Conservation (phyloP, 2,329 filamentous ascomycete genomes). For the Microcyclosporella mali region DNA sequence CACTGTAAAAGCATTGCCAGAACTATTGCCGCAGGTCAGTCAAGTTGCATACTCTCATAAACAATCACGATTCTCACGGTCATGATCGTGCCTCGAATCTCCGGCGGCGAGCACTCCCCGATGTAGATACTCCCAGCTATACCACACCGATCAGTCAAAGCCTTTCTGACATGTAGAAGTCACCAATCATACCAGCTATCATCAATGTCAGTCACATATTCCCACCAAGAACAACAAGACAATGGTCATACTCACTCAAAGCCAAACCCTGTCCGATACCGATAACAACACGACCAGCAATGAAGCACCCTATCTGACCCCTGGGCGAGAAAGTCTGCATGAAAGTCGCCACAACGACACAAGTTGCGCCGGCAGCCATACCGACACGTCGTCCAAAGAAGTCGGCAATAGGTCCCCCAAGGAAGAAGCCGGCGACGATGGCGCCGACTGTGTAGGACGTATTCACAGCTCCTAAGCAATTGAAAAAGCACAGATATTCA, state of each 20-base stretch:
- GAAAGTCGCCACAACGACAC: constrained; percentile 63
- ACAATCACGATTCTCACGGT: too few relatives aligned
- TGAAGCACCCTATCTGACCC: constrained; percentile 58
- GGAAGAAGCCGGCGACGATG: constrained; percentile 63
- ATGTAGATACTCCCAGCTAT: constrained; percentile 63
- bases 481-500: too few relatives aligned
- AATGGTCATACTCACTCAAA: constrained; percentile 41
- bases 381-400: constrained; percentile 49
- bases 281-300: constrained; percentile 62
- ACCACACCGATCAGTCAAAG: not conserved
- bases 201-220: not conserved
- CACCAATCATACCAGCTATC: not conserved
- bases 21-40: too few relatives aligned
- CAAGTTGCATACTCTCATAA: too few relatives aligned
- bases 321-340: constrained; percentile 60
- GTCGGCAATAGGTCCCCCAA: constrained; percentile 54
- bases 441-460: constrained; percentile 66
- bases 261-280: constrained; percentile 66
- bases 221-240: not conserved
- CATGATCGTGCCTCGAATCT: constrained; percentile 63
- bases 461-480: constrained; percentile 58
- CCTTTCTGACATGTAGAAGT: not conserved
- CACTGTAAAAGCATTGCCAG: constrained; percentile 63
- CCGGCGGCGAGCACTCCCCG: constrained; percentile 58
- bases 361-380: constrained; percentile 58